Evolutionary conservation across 371 early-diverging fungal species (phyloP), one percentile per base, ranked within the genome.

Genomic region (Circinella minor): DNA sequence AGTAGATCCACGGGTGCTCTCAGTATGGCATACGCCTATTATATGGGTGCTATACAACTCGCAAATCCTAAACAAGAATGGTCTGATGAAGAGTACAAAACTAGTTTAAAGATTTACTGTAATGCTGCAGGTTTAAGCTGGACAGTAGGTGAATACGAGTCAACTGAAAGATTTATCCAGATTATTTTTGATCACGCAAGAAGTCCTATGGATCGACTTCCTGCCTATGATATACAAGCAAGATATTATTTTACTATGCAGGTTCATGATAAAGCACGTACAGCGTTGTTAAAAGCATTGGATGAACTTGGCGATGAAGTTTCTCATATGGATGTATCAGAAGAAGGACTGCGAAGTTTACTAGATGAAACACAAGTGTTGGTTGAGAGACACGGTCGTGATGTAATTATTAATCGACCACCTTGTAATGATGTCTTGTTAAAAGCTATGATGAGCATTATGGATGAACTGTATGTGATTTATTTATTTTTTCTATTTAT

Each of bases 1-100:
- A 76, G 77, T 5, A 71, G 75, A 54, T 70, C 71, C 10, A 77
- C 83, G 0, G 83, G 83, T 46, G 83, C 83, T 0, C 81, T 81
- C 47, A 71, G 66, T 20, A 81, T 81, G 78, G 77, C 81, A 0
- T 70, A 72, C 46, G 9, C 34, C 0, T 79, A 83, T 36, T 76
- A 77, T 61, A 74, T 72, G 47, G 73, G 69, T 1, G 79, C 83
- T 3, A 77, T 83, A 34, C 55, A 48, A 4, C 49, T 83, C 3
- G 34, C 75, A 15, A 60, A 69, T 38, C 13, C 27, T 1, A 4
- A 17, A 6, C 18, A 61, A 7, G 63, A 68, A 20, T 81, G 82
- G 82, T n/a, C 70, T 13, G 34, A 39, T 63, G 47, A 63, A 7
- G 55, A 66, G 39, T 81, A 81, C 47, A 55, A 65, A 0, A 61